These are phyloP conservation scores for Pseudocercospora musae DNA, from an alignment of 2,329 filamentous ascomycete species.

Conservation along the genomic window DNA sequence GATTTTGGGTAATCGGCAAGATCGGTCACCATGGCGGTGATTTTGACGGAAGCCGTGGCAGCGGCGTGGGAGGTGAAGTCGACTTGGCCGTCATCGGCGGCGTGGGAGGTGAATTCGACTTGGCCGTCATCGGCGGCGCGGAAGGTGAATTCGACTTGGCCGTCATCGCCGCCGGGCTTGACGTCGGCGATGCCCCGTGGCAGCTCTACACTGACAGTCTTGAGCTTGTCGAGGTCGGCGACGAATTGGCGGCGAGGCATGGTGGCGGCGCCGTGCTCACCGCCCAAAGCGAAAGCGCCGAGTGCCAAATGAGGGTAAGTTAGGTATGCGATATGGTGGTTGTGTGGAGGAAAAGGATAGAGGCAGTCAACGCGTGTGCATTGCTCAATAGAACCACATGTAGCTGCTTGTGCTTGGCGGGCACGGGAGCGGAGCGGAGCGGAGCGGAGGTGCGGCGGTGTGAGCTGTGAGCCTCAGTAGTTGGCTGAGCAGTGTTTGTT, in stretches of 20 bases:
- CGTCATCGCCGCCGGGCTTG: conserved; percentile 64
- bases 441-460: conserved; percentile 1
- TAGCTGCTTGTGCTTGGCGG: too few relatives aligned
- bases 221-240: conserved; percentile 52
- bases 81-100: conserved; percentile 70
- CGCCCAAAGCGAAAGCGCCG: too few relatives aligned
- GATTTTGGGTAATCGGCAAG: conserved; percentile 58
- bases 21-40: conserved; percentile 48
- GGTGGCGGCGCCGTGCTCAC: conserved; percentile 14
- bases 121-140: conserved; percentile 62
- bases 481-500: background rate
- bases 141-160: conserved; percentile 65
- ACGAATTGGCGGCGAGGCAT: conserved; percentile 69
- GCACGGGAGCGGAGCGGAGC: background rate
- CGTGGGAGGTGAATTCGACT: conserved; percentile 61
- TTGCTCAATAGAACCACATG: too few relatives aligned
- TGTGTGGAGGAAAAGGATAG: background rate
- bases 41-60: conserved; percentile 30
- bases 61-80: conserved; percentile 54
- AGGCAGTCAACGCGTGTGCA: background rate
- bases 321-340: background rate
- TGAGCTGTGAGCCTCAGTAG: too few relatives aligned
- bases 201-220: conserved; percentile 32
- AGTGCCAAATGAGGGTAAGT: too few relatives aligned
- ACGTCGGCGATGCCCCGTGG: conserved; percentile 55